Base-by-base conservation (phyloP, 345 rosid genomes). In the Rubroshorea leprosula region DNA sequence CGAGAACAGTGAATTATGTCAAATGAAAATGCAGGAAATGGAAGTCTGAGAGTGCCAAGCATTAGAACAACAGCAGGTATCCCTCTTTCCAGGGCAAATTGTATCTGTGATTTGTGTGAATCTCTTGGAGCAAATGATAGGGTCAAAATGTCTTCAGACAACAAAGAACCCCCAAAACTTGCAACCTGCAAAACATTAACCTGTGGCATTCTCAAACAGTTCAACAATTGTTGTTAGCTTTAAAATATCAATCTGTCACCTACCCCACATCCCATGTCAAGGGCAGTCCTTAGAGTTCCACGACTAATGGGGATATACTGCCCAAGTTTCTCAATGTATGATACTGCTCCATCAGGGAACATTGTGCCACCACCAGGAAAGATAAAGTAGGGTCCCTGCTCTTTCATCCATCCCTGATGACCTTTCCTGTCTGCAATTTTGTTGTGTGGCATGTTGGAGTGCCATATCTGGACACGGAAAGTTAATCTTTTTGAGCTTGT, bases 221-320 rank as follows among this genome's bases (percentile, higher is more conserved):
- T 49, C 15, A 45, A 54, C 21, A 57, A 11, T 16, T 13, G 51
- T 31, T 31, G 31, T 14, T 5, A 46, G 54, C 53, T 17, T 23
- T 45, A 15, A 23, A 60, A 55, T 19, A 27, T 16, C 45, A 63
- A n/a, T 22, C 60, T 4, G 57, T 29, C 8, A 63, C 80, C 47
- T 66, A 93, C 99, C 89, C 99, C 97, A 54, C 99, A 93, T 74
- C 97, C 97, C 97, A 93, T 90, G 53, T 93, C 99, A 66, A 93
- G 99, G 17, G 95, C 99, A 71, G 97, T 90, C 73, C 99, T 74
- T 23, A 93, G 66, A 67, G 74, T 73, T 51, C 97, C 97, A 3
- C 76, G 79, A 15, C 64, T 69, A 6, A 93, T 72, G 0, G 92
- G 97, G 55, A 90, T 83, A 68, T 89, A 85, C 76, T 85, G 87